These are phyloP conservation scores for Mycena galericulata DNA, from an alignment of 768 basidiomycete genomes.

Conservation along the genomic window DNA sequence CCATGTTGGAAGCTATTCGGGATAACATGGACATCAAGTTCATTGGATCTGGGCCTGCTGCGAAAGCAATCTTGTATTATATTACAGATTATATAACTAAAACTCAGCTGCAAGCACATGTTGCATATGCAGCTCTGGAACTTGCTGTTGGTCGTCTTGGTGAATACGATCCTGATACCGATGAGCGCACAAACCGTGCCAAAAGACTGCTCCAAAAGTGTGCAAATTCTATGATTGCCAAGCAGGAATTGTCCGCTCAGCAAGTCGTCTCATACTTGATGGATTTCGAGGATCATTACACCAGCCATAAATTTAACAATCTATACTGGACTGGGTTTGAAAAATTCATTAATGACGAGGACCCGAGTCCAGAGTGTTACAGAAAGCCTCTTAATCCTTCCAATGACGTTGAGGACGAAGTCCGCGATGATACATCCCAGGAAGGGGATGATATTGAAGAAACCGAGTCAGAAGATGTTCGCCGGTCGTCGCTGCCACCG, in stretches of 20 bases:
- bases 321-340: slow-evolving; percentile 38
- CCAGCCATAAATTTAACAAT: slow-evolving; percentile 37
- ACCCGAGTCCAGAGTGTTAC: no score
- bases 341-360: background rate
- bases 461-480: no score
- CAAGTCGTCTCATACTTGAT: slow-evolving; percentile 41
- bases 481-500: no score
- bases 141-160: slow-evolving; percentile 32
- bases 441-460: no score
- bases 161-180: slow-evolving; percentile 4
- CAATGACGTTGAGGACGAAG: no score
- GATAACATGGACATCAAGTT: background rate
- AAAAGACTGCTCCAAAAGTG: slow-evolving; percentile 42
- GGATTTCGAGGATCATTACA: slow-evolving; percentile 43
- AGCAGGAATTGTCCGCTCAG: slow-evolving; percentile 43
- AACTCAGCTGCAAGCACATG: slow-evolving; percentile 33
- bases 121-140: slow-evolving; percentile 26
- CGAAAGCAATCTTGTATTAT: slow-evolving; percentile 47
- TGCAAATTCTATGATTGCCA: slow-evolving; percentile 31
- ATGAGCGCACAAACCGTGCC: background rate
- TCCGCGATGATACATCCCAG: no score
- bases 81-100: slow-evolving; percentile 53
- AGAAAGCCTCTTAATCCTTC: no score
- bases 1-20: no score
- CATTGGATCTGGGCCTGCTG: slow-evolving; percentile 38